Conservation (phyloP, 768 basidiomycete species). For the Tricholoma matsutake region DNA sequence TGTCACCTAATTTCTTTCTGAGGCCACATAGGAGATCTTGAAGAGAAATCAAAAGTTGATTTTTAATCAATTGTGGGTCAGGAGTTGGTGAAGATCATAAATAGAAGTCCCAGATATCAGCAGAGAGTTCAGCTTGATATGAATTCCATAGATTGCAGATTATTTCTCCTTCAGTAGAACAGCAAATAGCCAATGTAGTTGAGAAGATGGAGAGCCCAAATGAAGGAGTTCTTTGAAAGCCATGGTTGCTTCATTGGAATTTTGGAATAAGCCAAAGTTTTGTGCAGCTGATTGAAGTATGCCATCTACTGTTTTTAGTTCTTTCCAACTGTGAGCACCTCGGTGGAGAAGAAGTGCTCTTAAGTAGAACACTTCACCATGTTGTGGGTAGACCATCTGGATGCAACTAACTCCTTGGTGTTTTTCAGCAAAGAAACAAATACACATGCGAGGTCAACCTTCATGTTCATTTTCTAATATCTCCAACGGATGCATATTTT, state of each 20-base stretch:
- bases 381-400: conserved; percentile 18
- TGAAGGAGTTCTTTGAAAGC: conserved; percentile 35
- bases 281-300: conserved; percentile 12
- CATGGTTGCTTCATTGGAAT: conserved; percentile 15
- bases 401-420: conserved; percentile 23
- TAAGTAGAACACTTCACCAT: conserved; percentile 35
- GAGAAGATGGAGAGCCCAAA: conserved; percentile 27
- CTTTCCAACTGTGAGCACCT: conserved; percentile 8
- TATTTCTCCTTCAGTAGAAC: too few species aligned
- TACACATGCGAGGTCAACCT: conserved; percentile 3
- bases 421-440: conserved; percentile 1
- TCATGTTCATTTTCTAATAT: neutral
- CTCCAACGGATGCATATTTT: neutral
- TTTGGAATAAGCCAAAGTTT: conserved; percentile 13
- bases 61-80: neutral
- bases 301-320: conserved; percentile 21
- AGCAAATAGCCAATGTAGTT: conserved; percentile 38
- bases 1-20: neutral
- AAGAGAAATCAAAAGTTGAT: neutral
- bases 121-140: conserved; percentile 4
- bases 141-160: conserved; percentile 13
- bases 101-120: conserved; percentile 8
- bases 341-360: conserved; percentile 22
- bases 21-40: neutral
- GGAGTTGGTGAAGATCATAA: neutral